Base-by-base conservation (phyloP, 306 rosid species). In the Urtica urens region DNA sequence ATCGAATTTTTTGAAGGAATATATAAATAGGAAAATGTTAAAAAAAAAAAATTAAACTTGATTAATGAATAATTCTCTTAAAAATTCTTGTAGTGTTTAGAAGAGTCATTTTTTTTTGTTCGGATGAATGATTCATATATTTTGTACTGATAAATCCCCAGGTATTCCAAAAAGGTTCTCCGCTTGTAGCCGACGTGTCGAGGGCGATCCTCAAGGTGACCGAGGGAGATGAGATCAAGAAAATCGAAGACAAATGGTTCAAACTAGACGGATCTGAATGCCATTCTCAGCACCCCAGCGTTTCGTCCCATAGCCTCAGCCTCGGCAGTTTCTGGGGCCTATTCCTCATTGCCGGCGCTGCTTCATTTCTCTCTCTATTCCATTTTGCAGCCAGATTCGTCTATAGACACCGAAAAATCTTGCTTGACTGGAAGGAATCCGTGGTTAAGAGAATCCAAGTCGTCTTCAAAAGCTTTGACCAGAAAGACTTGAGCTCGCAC, bases 121-220 rank as follows among this genome's bases (percentile, higher is more conserved):
- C n/a, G n/a, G n/a, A n/a, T n/a, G n/a, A n/a, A n/a, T n/a, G n/a
- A n/a, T n/a, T n/a, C n/a, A n/a, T n/a, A n/a, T n/a, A n/a, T n/a
- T n/a, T n/a, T n/a, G n/a, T n/a, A n/a, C n/a, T n/a, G n/a, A n/a
- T n/a, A n/a, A n/a, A n/a, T n/a, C n/a, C n/a, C n/a, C 60, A 75
- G 73, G 76, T 21, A 1, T 76, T 76, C 49, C 78, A 59, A 3
- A 66, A 54, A 34, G 68, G 78, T 0, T 79, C 85, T 1, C 79
- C 93, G 21, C 69, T 85, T 10, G 73, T 70, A 2, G 53, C 64
- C 7, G 87, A 78, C 51, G 53, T 81, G 46, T 85, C 95, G n/a
- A 79, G 64, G 49, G 85, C 80, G 27, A 52, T 85, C 43, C 43
- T 85, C 12, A 63, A 55, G 1, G 51, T 78, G 46, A 81, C 77